Conservation (phyloP, 805 yeast species). For the Lipomyces mesembrius region DNA sequence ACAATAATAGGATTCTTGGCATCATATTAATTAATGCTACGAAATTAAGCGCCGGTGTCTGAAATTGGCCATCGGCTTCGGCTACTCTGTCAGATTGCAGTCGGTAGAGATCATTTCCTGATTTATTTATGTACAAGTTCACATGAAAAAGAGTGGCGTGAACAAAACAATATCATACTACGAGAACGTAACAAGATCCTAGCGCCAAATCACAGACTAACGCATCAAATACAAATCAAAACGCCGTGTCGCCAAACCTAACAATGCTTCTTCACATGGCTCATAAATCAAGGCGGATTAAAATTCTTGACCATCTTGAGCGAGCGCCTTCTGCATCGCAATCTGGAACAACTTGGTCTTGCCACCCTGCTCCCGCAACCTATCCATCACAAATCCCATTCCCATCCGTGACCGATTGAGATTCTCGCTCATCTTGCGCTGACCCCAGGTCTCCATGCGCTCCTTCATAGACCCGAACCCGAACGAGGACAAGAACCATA, state of each 20-base stretch:
- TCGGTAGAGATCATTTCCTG: background rate
- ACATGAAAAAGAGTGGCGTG: background rate
- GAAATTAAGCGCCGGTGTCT: too few relatives aligned
- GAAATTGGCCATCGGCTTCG: too few relatives aligned
- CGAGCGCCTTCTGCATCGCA: conserved; percentile 34
- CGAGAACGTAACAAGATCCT: background rate
- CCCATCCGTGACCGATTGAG: conserved; percentile 70
- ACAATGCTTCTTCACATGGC: background rate
- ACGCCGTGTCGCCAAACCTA: conserved; percentile 7
- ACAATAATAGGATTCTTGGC: too few relatives aligned
- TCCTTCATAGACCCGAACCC: conserved; percentile 64
- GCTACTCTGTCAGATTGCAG: too few relatives aligned
- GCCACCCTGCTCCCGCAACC: conserved; percentile 45
- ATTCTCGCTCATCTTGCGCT: conserved; percentile 68
- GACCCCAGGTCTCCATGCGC: conserved; percentile 83
- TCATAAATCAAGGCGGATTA: background rate
- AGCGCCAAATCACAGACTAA: background rate
- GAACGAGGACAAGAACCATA: conserved; percentile 53
- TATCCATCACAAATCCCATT: conserved; percentile 75
- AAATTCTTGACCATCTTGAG: conserved; percentile 7
- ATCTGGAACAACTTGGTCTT: conserved; percentile 34
- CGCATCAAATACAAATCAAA: background rate
- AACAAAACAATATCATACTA: background rate
- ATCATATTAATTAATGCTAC: too few relatives aligned
- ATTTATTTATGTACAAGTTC: background rate